phyloP scores from a whole-genome alignment of 306 rosid species.

The Amphicarpaea edgeworthii region DNA sequence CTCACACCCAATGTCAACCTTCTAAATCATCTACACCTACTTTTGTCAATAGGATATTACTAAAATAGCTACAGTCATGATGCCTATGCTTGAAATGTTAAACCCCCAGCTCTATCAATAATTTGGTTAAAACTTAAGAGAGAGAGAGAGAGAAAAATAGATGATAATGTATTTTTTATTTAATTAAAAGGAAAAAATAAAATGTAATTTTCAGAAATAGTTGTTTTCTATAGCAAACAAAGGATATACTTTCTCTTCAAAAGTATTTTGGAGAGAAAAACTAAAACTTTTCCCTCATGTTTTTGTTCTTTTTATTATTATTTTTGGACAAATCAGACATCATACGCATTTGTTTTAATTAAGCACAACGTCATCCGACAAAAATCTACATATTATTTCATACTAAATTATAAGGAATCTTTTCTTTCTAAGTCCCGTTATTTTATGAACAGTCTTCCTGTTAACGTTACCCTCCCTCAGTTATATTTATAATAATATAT shows the following conservation, averaged over 20 bases:
- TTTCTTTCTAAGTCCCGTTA: conserved; percentile 3
- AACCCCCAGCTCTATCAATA: background rate
- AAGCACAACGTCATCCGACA: background rate
- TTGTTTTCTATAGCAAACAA: background rate
- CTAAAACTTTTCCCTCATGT: background rate
- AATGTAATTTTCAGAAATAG: background rate
- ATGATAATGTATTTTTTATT: background rate
- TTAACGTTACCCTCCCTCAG: no score
- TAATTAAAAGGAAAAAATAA: background rate
- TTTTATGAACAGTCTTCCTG: background rate
- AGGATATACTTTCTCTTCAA: background rate
- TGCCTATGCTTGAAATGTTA: conserved; percentile 5
- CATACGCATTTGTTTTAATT: background rate
- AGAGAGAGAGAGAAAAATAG: background rate
- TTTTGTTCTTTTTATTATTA: background rate
- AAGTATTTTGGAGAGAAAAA: no score
- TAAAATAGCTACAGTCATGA: background rate
- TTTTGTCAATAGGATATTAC: background rate
- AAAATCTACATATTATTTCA: background rate
- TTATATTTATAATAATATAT: no score
- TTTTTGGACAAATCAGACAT: background rate
- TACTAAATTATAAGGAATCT: background rate
- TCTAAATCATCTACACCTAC: conserved; percentile 12
- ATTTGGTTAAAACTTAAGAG: background rate
- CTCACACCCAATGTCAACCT: conserved; percentile 7